Percentiles rank a stretch among this genome's conserved stretches.
Conservation (phyloP, 1,139 yeast genomes). For the Sugiyamaella paludigena region DNA sequence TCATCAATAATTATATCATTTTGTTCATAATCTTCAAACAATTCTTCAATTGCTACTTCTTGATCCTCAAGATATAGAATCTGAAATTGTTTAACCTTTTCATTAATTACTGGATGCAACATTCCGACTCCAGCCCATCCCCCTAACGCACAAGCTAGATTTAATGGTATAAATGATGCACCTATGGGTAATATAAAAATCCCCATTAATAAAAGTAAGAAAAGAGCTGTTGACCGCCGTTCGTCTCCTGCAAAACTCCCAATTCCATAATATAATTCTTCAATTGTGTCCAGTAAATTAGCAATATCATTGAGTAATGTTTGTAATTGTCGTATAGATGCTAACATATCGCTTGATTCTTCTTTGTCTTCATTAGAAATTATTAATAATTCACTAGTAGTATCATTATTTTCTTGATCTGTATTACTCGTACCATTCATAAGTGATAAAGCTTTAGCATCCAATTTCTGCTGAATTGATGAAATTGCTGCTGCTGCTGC, state of each 20-base stretch:
- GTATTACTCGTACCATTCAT: background rate
- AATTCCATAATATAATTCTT: conserved; percentile 56
- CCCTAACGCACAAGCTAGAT: conserved; percentile 49
- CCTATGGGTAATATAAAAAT: conserved; percentile 47
- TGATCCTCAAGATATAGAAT: conserved; percentile 26
- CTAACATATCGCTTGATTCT: conserved; percentile 34
- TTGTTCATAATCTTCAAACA: conserved; percentile 42
- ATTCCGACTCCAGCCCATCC: conserved; percentile 55
- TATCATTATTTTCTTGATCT: conserved; percentile 2
- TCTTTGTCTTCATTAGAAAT: background rate
- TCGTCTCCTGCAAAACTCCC: conserved; percentile 71
- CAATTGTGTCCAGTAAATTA: conserved; percentile 50
- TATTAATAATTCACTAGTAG: background rate
- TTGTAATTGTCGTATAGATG: conserved; percentile 61
- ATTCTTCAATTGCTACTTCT: conserved; percentile 24
- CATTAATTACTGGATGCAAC: conserved; percentile 56
- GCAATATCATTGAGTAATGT: conserved; percentile 59
- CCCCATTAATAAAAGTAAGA: conserved; percentile 46
- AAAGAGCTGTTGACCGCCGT: conserved; percentile 55
- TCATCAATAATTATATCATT: conserved; percentile 65
- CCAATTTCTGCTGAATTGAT: background rate
- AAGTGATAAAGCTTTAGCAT: conserved; percentile 1
- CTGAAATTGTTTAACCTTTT: conserved; percentile 27
- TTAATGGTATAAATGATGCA: conserved; percentile 71
- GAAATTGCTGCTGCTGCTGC: background rate